A percentile compares a stretch with the other conserved stretches of the same genome.
Conservation (phyloP, 805 yeast species). For the Allodekkera sacchari region DNA sequence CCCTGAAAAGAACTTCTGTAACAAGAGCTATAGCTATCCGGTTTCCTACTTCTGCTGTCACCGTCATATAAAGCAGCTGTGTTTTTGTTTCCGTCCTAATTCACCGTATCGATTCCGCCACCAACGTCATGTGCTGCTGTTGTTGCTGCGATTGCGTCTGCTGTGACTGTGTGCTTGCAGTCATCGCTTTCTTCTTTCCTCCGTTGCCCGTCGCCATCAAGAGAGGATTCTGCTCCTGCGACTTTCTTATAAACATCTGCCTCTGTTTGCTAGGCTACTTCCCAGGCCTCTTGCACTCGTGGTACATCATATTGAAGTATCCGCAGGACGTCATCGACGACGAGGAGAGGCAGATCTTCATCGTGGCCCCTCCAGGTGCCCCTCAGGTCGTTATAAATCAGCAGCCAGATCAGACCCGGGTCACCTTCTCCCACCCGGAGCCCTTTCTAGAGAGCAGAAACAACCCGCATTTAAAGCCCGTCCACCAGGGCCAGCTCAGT, state of each 20-base stretch:
- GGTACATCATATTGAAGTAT: constrained; percentile 53
- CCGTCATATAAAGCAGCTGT: too few relatives aligned
- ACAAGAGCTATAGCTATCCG: too few relatives aligned
- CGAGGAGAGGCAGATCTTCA: constrained; percentile 22
- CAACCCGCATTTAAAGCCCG: constrained; percentile 1
- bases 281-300: constrained; percentile 64
- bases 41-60: too few relatives aligned
- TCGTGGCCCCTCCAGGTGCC: constrained; percentile 16
- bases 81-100: background rate
- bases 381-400: constrained; percentile 12
- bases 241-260: constrained; percentile 55
- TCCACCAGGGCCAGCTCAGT: constrained; percentile 15
- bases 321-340: constrained; percentile 27
- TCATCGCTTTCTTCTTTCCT: constrained; percentile 66
- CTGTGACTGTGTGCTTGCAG: constrained; percentile 57
- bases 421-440: constrained; percentile 24
- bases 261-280: constrained; percentile 55
- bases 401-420: constrained; percentile 19
- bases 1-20: too few relatives aligned
- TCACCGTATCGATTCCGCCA: background rate
- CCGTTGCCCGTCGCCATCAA: constrained; percentile 73
- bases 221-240: constrained; percentile 66
- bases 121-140: constrained; percentile 19
- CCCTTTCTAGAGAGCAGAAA: constrained; percentile 18
- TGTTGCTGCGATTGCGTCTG: constrained; percentile 27